Percentiles rank a stretch among this genome's conserved stretches.
These are phyloP conservation scores for Anisodus acutangulus DNA, from an alignment of 257 asterid species.

Conservation along the genomic window DNA sequence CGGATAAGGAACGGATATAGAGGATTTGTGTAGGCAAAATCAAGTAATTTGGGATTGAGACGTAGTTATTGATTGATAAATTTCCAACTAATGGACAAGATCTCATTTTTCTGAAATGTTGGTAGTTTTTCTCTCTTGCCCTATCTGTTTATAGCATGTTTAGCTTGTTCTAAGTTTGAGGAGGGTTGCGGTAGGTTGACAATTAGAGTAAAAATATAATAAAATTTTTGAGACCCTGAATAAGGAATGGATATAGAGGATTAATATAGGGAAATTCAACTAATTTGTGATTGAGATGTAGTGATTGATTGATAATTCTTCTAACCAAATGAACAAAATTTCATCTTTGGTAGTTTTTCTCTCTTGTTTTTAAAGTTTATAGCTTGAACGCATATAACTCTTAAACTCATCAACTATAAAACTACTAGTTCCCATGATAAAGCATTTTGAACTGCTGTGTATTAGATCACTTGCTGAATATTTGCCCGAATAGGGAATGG, in stretches of 20 bases:
- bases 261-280: not conserved
- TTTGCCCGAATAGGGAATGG: too few species aligned
- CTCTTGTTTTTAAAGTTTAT: too few species aligned
- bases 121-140: not conserved
- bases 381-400: too few species aligned
- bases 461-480: too few species aligned
- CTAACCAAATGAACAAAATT: too few species aligned
- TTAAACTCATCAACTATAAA: too few species aligned
- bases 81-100: conserved; percentile 1
- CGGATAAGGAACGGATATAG: not conserved
- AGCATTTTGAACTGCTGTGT: too few species aligned
- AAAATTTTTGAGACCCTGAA: not conserved
- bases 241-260: not conserved
- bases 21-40: not conserved
- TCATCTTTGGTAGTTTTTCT: too few species aligned
- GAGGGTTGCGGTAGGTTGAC: too few species aligned
- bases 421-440: too few species aligned
- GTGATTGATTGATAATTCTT: not conserved
- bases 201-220: too few species aligned
- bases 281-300: not conserved
- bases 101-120: not conserved
- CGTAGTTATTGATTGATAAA: not conserved
- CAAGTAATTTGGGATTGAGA: not conserved
- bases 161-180: too few species aligned
- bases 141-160: not conserved